Percentiles rank a stretch among this genome's conserved stretches.
Evolutionary conservation across 2,329 filamentous ascomycete species (phyloP).

Genomic region (Claviceps maximensis): DNA sequence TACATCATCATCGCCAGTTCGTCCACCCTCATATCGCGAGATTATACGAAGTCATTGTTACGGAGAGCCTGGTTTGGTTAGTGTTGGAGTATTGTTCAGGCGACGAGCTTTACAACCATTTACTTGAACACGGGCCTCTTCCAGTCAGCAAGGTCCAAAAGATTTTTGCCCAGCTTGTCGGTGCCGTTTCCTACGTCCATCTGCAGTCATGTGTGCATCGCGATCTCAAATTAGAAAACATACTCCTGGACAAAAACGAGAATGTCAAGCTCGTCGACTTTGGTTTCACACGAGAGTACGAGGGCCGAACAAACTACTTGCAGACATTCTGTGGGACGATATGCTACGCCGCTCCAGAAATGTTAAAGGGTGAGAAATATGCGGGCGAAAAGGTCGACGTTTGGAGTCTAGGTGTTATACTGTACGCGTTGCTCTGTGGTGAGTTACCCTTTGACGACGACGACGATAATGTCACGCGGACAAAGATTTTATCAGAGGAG

Average conservation of each 20-base stretch:
- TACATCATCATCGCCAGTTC: slow-evolving; percentile 97
- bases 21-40: slow-evolving; percentile 93
- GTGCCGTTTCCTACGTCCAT: slow-evolving; percentile 90
- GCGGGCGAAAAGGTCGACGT: slow-evolving; percentile 96
- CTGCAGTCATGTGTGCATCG: slow-evolving; percentile 91
- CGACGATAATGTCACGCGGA: slow-evolving; percentile 76
- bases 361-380: slow-evolving; percentile 97
- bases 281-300: slow-evolving; percentile 94
- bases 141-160: slow-evolving; percentile 79
- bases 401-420: slow-evolving; percentile 77
- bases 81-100: slow-evolving; percentile 94
- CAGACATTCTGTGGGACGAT: slow-evolving; percentile 97
- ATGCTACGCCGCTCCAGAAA: slow-evolving; percentile 95
- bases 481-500: slow-evolving; percentile 72
- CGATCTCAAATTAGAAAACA: slow-evolving; percentile 83
- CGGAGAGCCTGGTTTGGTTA: slow-evolving; percentile 87
- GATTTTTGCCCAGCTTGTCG: slow-evolving; percentile 91
- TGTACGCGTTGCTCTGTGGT: slow-evolving; percentile 70
- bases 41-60: slow-evolving; percentile 96
- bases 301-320: slow-evolving; percentile 84
- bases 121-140: slow-evolving; percentile 75
- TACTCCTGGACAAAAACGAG: slow-evolving; percentile 88
- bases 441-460: slow-evolving; percentile 95
- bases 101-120: slow-evolving; percentile 93
- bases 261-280: slow-evolving; percentile 98